A percentile compares a stretch with the other conserved stretches of the same genome.
Conservation (phyloP, 2,329 filamentous ascomycete species). For the Ceratocystis destructans region DNA sequence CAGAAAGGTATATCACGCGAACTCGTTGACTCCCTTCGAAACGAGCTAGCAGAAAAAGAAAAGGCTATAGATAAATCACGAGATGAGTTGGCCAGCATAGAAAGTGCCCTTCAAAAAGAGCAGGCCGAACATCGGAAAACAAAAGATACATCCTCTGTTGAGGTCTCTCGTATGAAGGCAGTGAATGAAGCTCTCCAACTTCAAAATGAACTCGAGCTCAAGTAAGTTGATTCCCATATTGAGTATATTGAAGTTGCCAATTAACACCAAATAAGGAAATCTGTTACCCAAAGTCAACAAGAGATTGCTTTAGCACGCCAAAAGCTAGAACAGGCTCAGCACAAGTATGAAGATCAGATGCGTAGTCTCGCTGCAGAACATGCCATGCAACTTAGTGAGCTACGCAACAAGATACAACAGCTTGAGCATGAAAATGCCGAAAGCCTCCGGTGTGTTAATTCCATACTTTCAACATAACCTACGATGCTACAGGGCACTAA, state of each 20-base stretch:
- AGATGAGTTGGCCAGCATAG: constrained; percentile 16
- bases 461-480: neutral
- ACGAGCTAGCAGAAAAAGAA: constrained; percentile 62
- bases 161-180: constrained; percentile 44
- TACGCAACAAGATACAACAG: constrained; percentile 23
- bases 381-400: constrained; percentile 4
- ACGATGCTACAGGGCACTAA: neutral
- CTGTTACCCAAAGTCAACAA: constrained; percentile 21
- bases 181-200: constrained; percentile 58
- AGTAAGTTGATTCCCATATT: constrained; percentile 27
- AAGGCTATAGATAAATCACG: constrained; percentile 19
- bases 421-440: constrained; percentile 19
- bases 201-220: constrained; percentile 53
- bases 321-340: constrained; percentile 9
- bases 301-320: constrained; percentile 14
- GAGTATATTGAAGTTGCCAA: neutral
- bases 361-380: constrained; percentile 3
- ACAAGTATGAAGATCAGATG: constrained; percentile 12
- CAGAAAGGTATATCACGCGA: constrained; percentile 90
- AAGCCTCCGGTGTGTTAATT: constrained; percentile 16
- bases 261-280: constrained; percentile 11
- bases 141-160: constrained; percentile 38
- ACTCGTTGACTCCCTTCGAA: constrained; percentile 70
- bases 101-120: constrained; percentile 32
- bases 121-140: constrained; percentile 32